Percentiles rank a stretch among this genome's conserved stretches.
phyloP scores from a whole-genome alignment of 768 basidiomycete genomes.

The Xerocomellus amylosporus region DNA sequence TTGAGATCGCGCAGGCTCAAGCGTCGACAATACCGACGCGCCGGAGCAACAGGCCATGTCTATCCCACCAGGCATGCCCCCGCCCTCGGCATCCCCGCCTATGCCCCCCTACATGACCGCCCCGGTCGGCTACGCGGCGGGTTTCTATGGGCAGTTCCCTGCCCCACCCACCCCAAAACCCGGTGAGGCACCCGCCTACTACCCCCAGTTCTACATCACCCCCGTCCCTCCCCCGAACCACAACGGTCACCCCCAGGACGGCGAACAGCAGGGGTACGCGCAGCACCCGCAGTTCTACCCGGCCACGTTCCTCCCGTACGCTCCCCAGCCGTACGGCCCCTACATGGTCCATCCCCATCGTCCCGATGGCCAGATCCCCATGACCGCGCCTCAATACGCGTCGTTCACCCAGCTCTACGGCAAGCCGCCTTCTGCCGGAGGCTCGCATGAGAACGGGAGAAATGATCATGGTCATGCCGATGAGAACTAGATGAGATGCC shows the following conservation, averaged over 20 bases:
- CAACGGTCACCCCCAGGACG: conserved; percentile 41
- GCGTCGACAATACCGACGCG: conserved; percentile 44
- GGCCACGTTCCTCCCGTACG: conserved; percentile 46
- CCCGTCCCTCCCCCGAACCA: conserved; percentile 42
- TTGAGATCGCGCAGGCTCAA: conserved; percentile 60
- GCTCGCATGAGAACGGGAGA: conserved; percentile 30
- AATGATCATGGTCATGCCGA: conserved; percentile 30
- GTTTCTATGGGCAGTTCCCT: conserved; percentile 56
- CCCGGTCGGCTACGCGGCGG: conserved; percentile 50
- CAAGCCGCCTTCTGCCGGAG: conserved; percentile 39
- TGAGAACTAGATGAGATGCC: conserved; percentile 30
- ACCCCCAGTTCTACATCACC: conserved; percentile 48
- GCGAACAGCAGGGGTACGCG: conserved; percentile 39
- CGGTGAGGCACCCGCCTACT: conserved; percentile 49
- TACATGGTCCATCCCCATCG: conserved; percentile 47
- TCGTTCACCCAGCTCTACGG: conserved; percentile 38
- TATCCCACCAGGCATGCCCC: conserved; percentile 41
- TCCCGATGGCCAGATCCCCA: conserved; percentile 38
- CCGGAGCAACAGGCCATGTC: conserved; percentile 43
- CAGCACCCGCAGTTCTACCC: conserved; percentile 46
- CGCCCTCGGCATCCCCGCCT: conserved; percentile 45
- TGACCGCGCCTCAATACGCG: conserved; percentile 38
- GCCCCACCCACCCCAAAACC: conserved; percentile 48
- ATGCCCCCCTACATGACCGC: conserved; percentile 50
- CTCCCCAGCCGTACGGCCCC: conserved; percentile 46